phyloP scores from a whole-genome alignment of 2,329 filamentous ascomycete genomes.

The Fusarium floridanum region DNA sequence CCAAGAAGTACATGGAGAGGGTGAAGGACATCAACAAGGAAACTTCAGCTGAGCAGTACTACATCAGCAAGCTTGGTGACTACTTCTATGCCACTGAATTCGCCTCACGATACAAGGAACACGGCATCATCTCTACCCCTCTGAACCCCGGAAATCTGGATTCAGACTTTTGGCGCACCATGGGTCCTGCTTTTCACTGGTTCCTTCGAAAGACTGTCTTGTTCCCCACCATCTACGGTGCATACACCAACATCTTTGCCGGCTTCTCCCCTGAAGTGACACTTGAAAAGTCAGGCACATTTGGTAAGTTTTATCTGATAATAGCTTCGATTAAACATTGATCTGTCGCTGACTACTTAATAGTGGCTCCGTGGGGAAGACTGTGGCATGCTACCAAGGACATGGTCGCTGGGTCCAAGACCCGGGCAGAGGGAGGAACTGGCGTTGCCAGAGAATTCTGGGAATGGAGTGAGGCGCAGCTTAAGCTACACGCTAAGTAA shows the following conservation, averaged over 20 bases:
- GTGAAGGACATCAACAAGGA: conserved; percentile 32
- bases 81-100: conserved; percentile 51
- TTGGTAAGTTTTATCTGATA: conserved; percentile 17
- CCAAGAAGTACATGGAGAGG: conserved; percentile 39
- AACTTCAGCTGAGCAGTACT: conserved; percentile 35
- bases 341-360: neutral
- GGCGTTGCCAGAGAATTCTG: conserved; percentile 52
- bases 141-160: conserved; percentile 57
- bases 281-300: conserved; percentile 41
- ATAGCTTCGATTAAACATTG: neutral
- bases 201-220: conserved; percentile 38
- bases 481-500: conserved; percentile 37
- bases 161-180: conserved; percentile 53
- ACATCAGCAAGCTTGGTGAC: conserved; percentile 50
- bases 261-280: conserved; percentile 60
- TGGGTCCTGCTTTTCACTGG: conserved; percentile 28
- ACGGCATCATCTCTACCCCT: conserved; percentile 49
- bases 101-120: conserved; percentile 42
- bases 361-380: conserved; percentile 55
- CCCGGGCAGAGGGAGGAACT: conserved; percentile 51
- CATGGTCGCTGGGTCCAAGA: conserved; percentile 46
- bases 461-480: conserved; percentile 55
- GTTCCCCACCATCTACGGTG: conserved; percentile 54
- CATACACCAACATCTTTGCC: conserved; percentile 63
- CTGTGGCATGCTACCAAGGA: conserved; percentile 49